Evolutionary conservation across 345 rosid genomes (phyloP).

Genomic region (Durio zibethinus): DNA sequence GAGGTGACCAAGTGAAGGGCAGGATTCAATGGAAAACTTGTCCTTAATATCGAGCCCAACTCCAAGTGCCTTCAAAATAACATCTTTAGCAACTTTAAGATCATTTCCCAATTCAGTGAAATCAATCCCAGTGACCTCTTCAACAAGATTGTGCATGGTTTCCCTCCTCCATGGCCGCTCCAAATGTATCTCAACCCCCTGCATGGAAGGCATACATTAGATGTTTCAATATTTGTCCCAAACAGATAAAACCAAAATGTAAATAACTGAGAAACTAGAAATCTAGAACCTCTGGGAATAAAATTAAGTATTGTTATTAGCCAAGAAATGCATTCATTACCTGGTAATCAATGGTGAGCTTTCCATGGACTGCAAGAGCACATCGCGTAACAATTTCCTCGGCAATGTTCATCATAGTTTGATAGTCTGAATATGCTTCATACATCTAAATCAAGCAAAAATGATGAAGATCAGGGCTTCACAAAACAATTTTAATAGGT

Average conservation of each 20-base stretch:
- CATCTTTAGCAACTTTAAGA: constrained; percentile 61
- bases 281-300: neutral
- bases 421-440: constrained; percentile 92
- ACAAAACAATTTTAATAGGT: constrained; percentile 1
- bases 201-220: constrained; percentile 27
- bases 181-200: constrained; percentile 77
- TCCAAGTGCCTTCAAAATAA: constrained; percentile 49
- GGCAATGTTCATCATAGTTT: constrained; percentile 88
- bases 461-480: constrained; percentile 23
- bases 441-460: constrained; percentile 64
- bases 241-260: neutral
- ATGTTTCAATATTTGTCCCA: neutral
- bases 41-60: constrained; percentile 61
- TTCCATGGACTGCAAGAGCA: constrained; percentile 76
- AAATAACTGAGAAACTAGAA: constrained; percentile 1
- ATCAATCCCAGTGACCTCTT: constrained; percentile 70
- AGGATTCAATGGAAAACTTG: constrained; percentile 61
- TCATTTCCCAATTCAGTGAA: constrained; percentile 54
- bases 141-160: constrained; percentile 94
- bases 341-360: constrained; percentile 80
- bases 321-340: constrained; percentile 28
- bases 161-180: constrained; percentile 94
- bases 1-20: constrained; percentile 78
- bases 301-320: neutral
- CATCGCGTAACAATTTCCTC: constrained; percentile 81